phyloP scores from a whole-genome alignment of 352 stramenopile genomes.

The Pythium vanterpoolii region DNA sequence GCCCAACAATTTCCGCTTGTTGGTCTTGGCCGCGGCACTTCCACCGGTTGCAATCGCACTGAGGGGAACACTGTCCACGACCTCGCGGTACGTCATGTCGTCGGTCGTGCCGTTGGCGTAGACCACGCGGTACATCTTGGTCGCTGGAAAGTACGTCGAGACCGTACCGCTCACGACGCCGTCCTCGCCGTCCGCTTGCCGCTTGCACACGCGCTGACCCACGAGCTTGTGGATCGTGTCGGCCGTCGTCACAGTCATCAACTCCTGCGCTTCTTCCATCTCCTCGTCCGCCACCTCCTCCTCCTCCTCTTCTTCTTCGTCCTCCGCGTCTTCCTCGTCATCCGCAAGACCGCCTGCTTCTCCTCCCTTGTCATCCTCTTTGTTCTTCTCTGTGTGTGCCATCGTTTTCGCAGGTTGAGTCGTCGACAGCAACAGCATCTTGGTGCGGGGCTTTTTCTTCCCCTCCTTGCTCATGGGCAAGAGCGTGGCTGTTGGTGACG shows the following conservation, averaged over 20 bases:
- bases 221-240: conserved; percentile 50
- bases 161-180: conserved; percentile 45
- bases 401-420: neutral
- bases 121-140: conserved; percentile 70
- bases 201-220: conserved; percentile 39
- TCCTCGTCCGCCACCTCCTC: conserved; percentile 18
- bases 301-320: conserved; percentile 22
- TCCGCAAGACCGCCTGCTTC: conserved; percentile 22
- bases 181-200: conserved; percentile 25
- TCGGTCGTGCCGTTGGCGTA: conserved; percentile 49
- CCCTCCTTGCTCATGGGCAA: too few relatives aligned
- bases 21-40: conserved; percentile 15
- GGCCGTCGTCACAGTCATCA: neutral
- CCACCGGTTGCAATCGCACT: neutral
- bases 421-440: conserved; percentile 15
- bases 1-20: conserved; percentile 62
- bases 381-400: neutral
- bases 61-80: conserved; percentile 55
- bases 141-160: conserved; percentile 71
- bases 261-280: conserved; percentile 16
- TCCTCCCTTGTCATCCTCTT: too few relatives aligned
- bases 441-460: conserved; percentile 5
- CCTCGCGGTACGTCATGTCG: conserved; percentile 60
- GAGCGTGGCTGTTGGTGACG: too few relatives aligned
- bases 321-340: conserved; percentile 20